Conservation (phyloP, 257 asterid species). For the Striga asiatica region DNA sequence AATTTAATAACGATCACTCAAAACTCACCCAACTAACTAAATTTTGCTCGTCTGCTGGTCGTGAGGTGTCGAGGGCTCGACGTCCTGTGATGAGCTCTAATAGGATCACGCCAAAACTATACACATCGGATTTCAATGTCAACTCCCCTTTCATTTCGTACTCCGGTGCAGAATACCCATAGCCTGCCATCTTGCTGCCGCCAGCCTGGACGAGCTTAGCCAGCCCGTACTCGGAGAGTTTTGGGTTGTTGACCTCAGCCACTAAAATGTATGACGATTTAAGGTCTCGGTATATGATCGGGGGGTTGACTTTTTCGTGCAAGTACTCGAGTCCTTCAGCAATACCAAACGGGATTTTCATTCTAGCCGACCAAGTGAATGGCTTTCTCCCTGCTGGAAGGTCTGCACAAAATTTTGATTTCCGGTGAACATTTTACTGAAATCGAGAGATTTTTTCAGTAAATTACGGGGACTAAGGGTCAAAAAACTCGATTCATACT, state of each 20-base stretch:
- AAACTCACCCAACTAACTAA: slow-evolving; percentile 55
- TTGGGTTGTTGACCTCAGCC: slow-evolving; percentile 35
- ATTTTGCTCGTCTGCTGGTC: slow-evolving; percentile 41
- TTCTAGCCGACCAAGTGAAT: slow-evolving; percentile 46
- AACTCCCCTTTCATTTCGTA: slow-evolving; percentile 44
- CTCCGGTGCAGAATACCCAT: slow-evolving; percentile 60
- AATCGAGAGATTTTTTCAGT: no score
- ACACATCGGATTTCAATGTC: slow-evolving; percentile 50
- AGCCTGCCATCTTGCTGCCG: slow-evolving; percentile 26
- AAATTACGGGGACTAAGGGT: no score
- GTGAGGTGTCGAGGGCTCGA: slow-evolving; percentile 35
- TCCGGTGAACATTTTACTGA: no score
- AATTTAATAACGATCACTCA: not conserved
- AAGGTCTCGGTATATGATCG: slow-evolving; percentile 47
- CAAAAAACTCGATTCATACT: no score
- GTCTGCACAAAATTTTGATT: no score
- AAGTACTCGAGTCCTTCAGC: slow-evolving; percentile 60
- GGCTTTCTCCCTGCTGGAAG: slow-evolving; percentile 26
- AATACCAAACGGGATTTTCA: slow-evolving; percentile 55
- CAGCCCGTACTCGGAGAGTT: slow-evolving; percentile 47
- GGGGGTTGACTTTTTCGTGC: slow-evolving; percentile 48
- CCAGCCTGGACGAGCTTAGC: slow-evolving; percentile 40
- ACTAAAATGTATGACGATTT: slow-evolving; percentile 38
- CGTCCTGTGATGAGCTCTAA: slow-evolving; percentile 67
- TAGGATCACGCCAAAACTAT: slow-evolving; percentile 54